Base-by-base conservation (phyloP, 2,329 filamentous ascomycete species). In the Aspergillus calidoustus region DNA sequence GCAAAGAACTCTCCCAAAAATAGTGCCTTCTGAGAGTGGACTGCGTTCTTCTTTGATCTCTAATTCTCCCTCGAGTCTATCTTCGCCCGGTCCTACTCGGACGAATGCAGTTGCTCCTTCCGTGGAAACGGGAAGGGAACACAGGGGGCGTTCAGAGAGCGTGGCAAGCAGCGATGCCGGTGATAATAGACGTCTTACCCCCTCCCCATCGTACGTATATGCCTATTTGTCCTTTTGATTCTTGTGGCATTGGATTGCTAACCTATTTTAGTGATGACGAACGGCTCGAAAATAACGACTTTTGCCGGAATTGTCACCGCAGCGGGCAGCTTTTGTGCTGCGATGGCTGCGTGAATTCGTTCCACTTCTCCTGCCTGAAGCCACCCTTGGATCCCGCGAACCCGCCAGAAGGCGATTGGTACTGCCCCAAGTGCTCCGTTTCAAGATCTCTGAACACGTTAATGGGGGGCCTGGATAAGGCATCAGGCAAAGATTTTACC, bases 281-380 rank as follows among this genome's bases (percentile, higher is more conserved):
- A 43, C 63, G 65, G 7, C 57, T 67, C 68, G 90, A 97, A 65
- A 96, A 96, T 76, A 92, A 95, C 76, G 94, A 98, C 76, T 90
- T 90, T 73, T 99, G 94, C 81, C 89, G 89, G 64, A 88, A 92
- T 50, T 99, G 95, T 79, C 87, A 89, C 71, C 91, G 90, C 66
- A 90, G 87, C 68, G 94, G 94, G 60, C 88, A 92, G 69, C 86
- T 99, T 65, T 85, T 98, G 67, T 97, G 93, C 79, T 99, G 95
- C 77, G 95, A 98, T 80, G 91, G 91, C 65, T 99, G 95, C 79
- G 87, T 89, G 63, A 88, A 92, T 68, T 92, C 93, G 6, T 97
- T 96, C 78, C 95, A 98, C 78, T 92, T 95, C 74, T 84, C 87
- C 62, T 98, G 95, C 76, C 87, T 95, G 68, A 90, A 96, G 76